phyloP scores from a whole-genome alignment of 768 basidiomycete species.

The Hydnum rufescens region DNA sequence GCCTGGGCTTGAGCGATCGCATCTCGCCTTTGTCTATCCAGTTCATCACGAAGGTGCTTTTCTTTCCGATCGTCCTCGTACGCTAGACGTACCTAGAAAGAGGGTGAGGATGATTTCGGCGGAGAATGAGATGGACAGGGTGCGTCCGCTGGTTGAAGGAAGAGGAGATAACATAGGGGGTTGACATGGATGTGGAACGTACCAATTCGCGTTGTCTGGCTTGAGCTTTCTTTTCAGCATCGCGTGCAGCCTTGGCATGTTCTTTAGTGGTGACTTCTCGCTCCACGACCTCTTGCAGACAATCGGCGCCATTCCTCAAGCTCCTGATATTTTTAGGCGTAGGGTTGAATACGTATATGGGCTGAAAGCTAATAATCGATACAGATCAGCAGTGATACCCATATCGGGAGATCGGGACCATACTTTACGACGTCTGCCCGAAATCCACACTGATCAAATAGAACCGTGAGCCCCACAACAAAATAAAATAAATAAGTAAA shows the following conservation, averaged over 20 bases:
- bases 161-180: no score
- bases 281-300: slow-evolving; percentile 31
- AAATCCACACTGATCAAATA: slow-evolving; percentile 42
- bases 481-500: background rate
- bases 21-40: slow-evolving; percentile 33
- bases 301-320: slow-evolving; percentile 45
- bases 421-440: slow-evolving; percentile 38
- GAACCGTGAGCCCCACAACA: background rate
- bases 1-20: slow-evolving; percentile 14
- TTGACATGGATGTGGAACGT: slow-evolving; percentile 5
- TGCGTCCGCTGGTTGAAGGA: no score
- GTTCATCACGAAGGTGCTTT: slow-evolving; percentile 33
- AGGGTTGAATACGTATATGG: slow-evolving; percentile 44
- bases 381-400: background rate
- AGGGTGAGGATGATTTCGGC: background rate
- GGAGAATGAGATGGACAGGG: background rate
- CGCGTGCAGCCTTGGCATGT: slow-evolving; percentile 34
- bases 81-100: slow-evolving; percentile 46
- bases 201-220: slow-evolving; percentile 23
- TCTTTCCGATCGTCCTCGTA: slow-evolving; percentile 59
- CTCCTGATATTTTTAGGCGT: slow-evolving; percentile 26
- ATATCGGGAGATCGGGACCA: background rate
- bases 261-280: slow-evolving; percentile 27
- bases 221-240: slow-evolving; percentile 35
- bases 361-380: slow-evolving; percentile 30